Conservation (phyloP, 192 early-diverging fungal species). For the Umbelopsis ramanniana region DNA sequence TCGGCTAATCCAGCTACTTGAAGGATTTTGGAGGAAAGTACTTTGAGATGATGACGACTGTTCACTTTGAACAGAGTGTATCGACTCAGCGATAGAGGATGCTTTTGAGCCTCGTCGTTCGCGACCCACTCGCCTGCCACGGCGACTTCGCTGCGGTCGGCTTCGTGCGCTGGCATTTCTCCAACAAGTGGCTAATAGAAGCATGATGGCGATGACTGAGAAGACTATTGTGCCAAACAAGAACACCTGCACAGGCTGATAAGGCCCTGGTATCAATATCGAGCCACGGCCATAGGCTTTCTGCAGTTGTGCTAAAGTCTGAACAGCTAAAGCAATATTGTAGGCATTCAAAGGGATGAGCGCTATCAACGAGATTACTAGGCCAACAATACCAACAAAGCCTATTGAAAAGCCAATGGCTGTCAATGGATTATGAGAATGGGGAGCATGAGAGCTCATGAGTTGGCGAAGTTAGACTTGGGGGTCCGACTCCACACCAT, state of each 20-base stretch:
- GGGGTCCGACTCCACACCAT: no score
- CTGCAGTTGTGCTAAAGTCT: not conserved
- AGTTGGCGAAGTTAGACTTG: not conserved
- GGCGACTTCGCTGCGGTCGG: not conserved
- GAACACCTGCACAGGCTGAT: not conserved
- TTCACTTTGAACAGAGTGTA: not conserved
- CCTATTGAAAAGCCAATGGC: constrained; percentile 24
- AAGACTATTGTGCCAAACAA: constrained; percentile 13
- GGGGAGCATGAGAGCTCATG: constrained; percentile 22
- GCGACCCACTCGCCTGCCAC: not conserved
- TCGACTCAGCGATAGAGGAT: not conserved
- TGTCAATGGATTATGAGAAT: constrained; percentile 16
- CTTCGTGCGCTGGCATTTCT: not conserved
- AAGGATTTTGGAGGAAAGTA: not conserved
- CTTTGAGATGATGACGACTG: not conserved
- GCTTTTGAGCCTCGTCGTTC: constrained; percentile 4
- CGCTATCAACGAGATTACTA: constrained; percentile 17
- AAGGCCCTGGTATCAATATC: not conserved
- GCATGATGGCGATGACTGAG: constrained; percentile 16
- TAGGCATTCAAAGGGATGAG: constrained; percentile 27
- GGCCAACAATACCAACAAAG: constrained; percentile 24
- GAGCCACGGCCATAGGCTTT: not conserved
- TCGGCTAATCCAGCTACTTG: constrained; percentile 16
- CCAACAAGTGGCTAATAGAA: constrained; percentile 26
- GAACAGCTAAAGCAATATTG: constrained; percentile 13